Conservation (phyloP, 73 alveolate species). For the Tetrahymena elliotti region DNA sequence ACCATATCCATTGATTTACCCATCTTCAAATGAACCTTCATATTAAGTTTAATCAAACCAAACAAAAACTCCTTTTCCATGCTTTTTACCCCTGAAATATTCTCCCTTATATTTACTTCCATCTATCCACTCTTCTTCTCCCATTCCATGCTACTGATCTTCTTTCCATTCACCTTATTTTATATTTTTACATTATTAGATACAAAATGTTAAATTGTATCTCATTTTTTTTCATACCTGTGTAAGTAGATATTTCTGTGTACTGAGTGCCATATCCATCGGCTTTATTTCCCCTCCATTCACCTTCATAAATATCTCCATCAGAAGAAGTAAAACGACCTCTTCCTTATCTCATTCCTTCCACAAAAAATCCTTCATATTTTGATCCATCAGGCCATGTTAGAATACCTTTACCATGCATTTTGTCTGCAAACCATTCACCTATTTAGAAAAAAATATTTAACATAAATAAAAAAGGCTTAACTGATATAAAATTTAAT, state of each 20-base stretch:
- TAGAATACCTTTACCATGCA: slow-evolving; percentile 4
- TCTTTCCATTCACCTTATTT: slow-evolving; percentile 22
- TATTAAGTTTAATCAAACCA: slow-evolving; percentile 35
- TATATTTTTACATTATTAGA: background rate
- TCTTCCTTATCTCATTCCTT: slow-evolving; percentile 5
- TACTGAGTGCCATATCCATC: background rate
- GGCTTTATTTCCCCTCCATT: background rate
- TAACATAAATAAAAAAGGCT: background rate
- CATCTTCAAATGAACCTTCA: slow-evolving; percentile 27
- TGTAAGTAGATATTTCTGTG: background rate
- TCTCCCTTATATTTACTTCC: slow-evolving; percentile 12
- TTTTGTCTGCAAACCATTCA: background rate
- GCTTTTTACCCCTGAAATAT: background rate
- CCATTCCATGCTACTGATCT: slow-evolving; percentile 18
- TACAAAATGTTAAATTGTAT: background rate
- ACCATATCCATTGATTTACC: slow-evolving; percentile 27
- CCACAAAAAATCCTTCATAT: background rate
- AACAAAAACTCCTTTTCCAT: slow-evolving; percentile 9
- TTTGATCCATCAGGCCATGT: slow-evolving; percentile 7
- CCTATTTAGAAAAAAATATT: background rate
- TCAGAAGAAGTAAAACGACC: background rate
- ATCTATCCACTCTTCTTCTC: slow-evolving; percentile 17
- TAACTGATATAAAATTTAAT: background rate
- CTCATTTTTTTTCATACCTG: background rate
- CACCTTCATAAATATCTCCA: slow-evolving; percentile 8